Base-by-base conservation (phyloP, 2,329 filamentous ascomycete genomes). In the Talaromyces sp. region DNA sequence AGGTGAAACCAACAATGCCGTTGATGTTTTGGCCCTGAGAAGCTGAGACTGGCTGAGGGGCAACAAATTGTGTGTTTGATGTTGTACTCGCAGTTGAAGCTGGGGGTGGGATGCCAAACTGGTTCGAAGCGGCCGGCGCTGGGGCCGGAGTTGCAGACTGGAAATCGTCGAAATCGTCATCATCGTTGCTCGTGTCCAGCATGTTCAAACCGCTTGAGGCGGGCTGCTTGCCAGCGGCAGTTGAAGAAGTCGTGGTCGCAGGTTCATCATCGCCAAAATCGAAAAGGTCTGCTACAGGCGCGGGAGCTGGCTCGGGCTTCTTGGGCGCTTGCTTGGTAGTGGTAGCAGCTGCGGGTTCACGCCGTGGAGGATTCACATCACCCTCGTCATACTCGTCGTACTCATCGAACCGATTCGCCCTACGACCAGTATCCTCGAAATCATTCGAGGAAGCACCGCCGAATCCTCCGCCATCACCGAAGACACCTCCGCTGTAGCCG, bases 161-260 rank as follows among this genome's bases (percentile, higher is more conserved):
- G 80, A 97, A 97, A 69, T 99, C 94, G 69, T 97, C 94, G 67
- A 97, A 97, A 58, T 97, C 94, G 62, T 96, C 92, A 59, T 97
- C 93, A 47, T 84, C 86, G 37, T 78, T 78, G 27, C 74, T 73
- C 14, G 74, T 66, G 24, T 71, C 65, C 44, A 86, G 68, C 14
- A 78, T 74, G 40, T 78, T 77, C 44, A 85, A 62, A 13, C 77
- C 78, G 37, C 70, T 73, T 43, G 77, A 70, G 42, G 75, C 77
- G 9, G 82, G 77, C 57, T 75, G 68, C 57, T 77, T 69, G 44
- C 73, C 70, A 16, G 72, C 73, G 19, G 73, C 71, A 22, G 76
- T 70, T 7, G 75, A 72, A 30, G 58, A 36, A 22, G 54, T 49
- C n/a, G 74, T 66, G 17, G 76, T 67, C 2, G 78, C 78, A 32